Percentiles rank a stretch among this genome's conserved stretches.
These are phyloP conservation scores for Tagetes patula DNA, from an alignment of 129 eudicot species.

Conservation along the genomic window DNA sequence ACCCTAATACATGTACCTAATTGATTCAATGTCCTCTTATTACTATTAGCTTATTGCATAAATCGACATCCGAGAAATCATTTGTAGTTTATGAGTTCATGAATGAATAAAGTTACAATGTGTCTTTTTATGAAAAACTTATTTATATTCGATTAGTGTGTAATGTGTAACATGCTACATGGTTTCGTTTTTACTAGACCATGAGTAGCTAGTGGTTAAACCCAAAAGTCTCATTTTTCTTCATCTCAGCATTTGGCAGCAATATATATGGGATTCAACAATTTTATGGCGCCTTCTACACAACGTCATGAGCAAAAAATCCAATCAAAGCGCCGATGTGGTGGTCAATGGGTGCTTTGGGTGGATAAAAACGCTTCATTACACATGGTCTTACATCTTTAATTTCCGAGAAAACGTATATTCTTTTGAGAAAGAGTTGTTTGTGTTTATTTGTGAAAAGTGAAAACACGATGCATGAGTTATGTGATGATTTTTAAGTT, in stretches of 20 bases:
- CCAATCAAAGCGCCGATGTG: too few relatives aligned
- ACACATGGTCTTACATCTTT: neutral
- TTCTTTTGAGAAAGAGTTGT: too few relatives aligned
- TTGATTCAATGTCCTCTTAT: neutral
- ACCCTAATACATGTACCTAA: constrained; percentile 20
- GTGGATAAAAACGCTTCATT: too few relatives aligned
- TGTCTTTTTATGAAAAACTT: neutral
- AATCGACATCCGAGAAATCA: neutral
- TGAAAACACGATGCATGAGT: neutral
- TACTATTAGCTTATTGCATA: neutral
- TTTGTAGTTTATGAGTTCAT: neutral
- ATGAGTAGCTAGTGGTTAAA: too few relatives aligned
- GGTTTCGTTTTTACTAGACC: neutral
- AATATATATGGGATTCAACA: too few relatives aligned
- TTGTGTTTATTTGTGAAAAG: neutral
- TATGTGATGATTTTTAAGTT: too few relatives aligned
- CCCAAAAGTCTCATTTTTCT: too few relatives aligned
- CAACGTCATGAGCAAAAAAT: too few relatives aligned
- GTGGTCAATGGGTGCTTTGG: too few relatives aligned
- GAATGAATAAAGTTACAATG: neutral
- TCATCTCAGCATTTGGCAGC: too few relatives aligned
- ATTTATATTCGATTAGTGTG: neutral
- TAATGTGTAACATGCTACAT: neutral
- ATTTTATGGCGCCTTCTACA: too few relatives aligned
- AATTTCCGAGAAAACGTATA: neutral